These are phyloP conservation scores for Fraxinus angustifolia DNA, from an alignment of 305 asterid species.

Conservation along the genomic window DNA sequence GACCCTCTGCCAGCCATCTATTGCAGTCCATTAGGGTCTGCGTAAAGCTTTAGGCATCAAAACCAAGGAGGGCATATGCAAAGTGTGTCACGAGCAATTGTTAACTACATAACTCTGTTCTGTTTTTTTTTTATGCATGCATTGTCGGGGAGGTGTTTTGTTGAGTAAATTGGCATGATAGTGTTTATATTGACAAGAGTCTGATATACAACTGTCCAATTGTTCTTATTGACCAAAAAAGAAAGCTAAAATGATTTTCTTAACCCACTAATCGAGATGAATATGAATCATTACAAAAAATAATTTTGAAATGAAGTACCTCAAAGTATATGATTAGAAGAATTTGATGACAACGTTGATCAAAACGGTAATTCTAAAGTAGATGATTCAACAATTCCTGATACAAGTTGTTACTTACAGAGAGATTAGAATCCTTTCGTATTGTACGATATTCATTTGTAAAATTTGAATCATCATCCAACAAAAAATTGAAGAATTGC, in stretches of 20 bases:
- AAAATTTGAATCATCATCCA: conserved; percentile 78
- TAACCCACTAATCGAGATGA: not conserved
- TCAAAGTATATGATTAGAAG: not conserved
- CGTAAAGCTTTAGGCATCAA: not conserved
- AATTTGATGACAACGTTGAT: conserved; percentile 7
- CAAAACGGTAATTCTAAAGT: not conserved
- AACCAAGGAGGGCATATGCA: not conserved
- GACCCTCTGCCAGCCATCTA: not conserved
- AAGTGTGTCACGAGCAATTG: not conserved
- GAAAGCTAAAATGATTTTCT: not conserved
- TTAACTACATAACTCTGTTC: not conserved
- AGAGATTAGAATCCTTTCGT: conserved; percentile 74
- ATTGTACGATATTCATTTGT: conserved; percentile 63
- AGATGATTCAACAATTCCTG: not conserved
- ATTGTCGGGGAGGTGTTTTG: not conserved
- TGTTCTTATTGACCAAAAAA: not conserved
- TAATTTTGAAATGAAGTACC: conserved; percentile 2
- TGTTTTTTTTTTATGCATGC: not conserved
- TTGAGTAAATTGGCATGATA: not conserved
- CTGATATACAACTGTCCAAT: not conserved
- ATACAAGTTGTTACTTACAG: conserved; percentile 42
- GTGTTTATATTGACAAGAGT: not conserved
- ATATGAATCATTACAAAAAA: not conserved
- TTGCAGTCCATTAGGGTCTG: not conserved
- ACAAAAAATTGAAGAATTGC: conserved; percentile 62